phyloP scores from a whole-genome alignment of 371 early-diverging fungal genomes.

The Apophysomyces variabilis region DNA sequence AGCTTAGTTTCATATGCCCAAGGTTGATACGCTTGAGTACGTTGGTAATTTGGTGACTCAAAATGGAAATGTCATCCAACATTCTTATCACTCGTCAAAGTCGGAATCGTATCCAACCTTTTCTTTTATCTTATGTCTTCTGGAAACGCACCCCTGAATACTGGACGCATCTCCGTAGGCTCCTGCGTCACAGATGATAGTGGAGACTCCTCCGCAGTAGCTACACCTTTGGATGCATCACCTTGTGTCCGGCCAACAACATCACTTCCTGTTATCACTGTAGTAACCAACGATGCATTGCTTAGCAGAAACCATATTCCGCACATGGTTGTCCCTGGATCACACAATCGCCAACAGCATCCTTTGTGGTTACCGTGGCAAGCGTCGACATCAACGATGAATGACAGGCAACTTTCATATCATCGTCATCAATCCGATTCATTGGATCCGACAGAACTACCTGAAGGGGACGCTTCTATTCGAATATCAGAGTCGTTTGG shows the following conservation, averaged over 20 bases:
- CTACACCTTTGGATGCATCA: slow-evolving; percentile 46
- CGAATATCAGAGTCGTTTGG: background rate
- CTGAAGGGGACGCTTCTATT: background rate
- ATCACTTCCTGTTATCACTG: slow-evolving; percentile 36
- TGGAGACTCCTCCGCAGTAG: slow-evolving; percentile 31
- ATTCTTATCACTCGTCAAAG: slow-evolving; percentile 8
- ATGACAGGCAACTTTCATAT: background rate
- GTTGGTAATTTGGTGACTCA: background rate
- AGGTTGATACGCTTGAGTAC: too few species aligned
- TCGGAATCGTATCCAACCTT: background rate
- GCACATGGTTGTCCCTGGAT: slow-evolving; percentile 21
- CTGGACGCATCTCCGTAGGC: slow-evolving; percentile 34
- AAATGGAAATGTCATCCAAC: slow-evolving; percentile 7
- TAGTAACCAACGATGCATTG: slow-evolving; percentile 36
- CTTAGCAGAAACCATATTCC: slow-evolving; percentile 29
- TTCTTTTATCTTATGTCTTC: slow-evolving; percentile 4
- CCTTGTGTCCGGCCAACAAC: slow-evolving; percentile 32
- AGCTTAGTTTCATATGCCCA: too few species aligned
- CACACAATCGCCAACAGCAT: slow-evolving; percentile 10
- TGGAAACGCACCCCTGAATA: slow-evolving; percentile 1
- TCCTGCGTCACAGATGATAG: slow-evolving; percentile 48
- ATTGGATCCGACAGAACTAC: background rate
- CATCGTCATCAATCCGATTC: background rate
- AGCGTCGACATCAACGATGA: background rate
- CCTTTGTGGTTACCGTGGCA: slow-evolving; percentile 3